Percentiles rank a stretch among this genome's conserved stretches.
Evolutionary conservation across 768 basidiomycete genomes (phyloP).

Genomic region (Chalciporus pseudorubinellus): DNA sequence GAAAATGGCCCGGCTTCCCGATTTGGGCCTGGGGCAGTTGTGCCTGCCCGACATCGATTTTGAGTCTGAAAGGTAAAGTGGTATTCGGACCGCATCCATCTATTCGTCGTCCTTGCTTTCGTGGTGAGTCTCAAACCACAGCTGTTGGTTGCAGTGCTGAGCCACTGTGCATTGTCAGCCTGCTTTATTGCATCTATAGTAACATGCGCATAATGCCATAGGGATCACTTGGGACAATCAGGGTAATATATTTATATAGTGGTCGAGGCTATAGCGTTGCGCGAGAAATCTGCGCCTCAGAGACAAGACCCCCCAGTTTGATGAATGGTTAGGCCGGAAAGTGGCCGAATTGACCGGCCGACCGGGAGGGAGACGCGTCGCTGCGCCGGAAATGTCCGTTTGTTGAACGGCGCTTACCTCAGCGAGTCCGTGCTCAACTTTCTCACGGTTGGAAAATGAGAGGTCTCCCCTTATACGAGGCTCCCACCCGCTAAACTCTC

Average conservation of each 20-base stretch:
- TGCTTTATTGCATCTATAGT: conserved; percentile 18
- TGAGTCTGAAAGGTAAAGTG: conserved; percentile 16
- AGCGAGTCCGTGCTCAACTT: conserved; percentile 36
- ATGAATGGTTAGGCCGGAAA: conserved; percentile 10
- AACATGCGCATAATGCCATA: conserved; percentile 18
- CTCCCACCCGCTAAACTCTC: conserved; percentile 38
- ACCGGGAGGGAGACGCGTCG: conserved; percentile 7
- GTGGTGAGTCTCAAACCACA: conserved; percentile 7
- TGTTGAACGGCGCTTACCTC: conserved; percentile 35
- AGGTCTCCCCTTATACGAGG: conserved; percentile 34
- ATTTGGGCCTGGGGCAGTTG: conserved; percentile 70
- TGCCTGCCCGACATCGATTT: conserved; percentile 33
- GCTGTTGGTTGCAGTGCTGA: not conserved
- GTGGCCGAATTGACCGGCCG: conserved; percentile 26
- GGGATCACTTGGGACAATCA: conserved; percentile 3
- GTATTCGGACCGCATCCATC: not conserved
- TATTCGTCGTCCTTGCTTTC: not conserved
- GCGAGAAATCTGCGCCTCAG: not conserved
- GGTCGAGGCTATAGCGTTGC: not conserved
- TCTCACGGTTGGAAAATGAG: conserved; percentile 34
- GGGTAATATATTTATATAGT: conserved; percentile 7
- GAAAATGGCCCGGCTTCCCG: conserved; percentile 62
- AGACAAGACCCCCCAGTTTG: conserved; percentile 13
- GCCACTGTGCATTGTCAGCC: not conserved
- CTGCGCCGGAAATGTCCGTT: conserved; percentile 26